Base-by-base conservation (phyloP, 768 basidiomycete genomes). In the Leucocoprinus birnbaumii region DNA sequence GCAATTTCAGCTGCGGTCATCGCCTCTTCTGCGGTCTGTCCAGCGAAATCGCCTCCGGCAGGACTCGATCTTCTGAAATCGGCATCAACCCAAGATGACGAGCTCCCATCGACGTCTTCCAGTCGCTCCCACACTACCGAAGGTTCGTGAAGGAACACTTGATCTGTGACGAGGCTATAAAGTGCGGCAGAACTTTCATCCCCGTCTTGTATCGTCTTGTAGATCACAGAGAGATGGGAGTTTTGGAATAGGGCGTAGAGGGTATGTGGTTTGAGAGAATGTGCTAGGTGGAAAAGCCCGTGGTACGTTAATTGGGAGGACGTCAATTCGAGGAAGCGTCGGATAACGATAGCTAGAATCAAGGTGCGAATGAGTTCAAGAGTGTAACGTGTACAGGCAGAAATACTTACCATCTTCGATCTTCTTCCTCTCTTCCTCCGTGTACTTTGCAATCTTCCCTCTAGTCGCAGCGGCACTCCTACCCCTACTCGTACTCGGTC, bases 71-170 rank as follows among this genome's bases (percentile, higher is more conserved):
- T 73, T 34, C 78, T 67, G 55, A 96, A 88, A 44, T 83, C 71
- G 0, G 83, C 80, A 65, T 94, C 92, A 19, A 89, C 89, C 63
- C 94, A 96, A 4, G 80, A 80, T 26, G 88, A 83, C 59, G 76
- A 85, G 2, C 82, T 78, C 1, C 91, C 91, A 57, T 96, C 93
- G 26, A 94, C 79, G 63, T 96, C 94, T 61, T 90, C 91, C 25
- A 97, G 71, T 18, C 87, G 83, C 69, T 97, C 94, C 94, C 94
- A 97, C 2, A 94, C 87, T 22, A 96, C 82, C 16, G 83, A 83
- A 0, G 84, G 75, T 65, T 96, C 94, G 54, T 82, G 68, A 2
- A 86, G 70, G 66, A 97, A 94, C 16, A 85, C 82, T 38, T 89
- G 78, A 67, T 97, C 94, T 0, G 94, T 94, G 11, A 87, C 91